Evolutionary conservation across 2,329 filamentous ascomycete species (phyloP), one percentile per base, ranked within the genome.

Genomic region (Botrytis paeoniae): DNA sequence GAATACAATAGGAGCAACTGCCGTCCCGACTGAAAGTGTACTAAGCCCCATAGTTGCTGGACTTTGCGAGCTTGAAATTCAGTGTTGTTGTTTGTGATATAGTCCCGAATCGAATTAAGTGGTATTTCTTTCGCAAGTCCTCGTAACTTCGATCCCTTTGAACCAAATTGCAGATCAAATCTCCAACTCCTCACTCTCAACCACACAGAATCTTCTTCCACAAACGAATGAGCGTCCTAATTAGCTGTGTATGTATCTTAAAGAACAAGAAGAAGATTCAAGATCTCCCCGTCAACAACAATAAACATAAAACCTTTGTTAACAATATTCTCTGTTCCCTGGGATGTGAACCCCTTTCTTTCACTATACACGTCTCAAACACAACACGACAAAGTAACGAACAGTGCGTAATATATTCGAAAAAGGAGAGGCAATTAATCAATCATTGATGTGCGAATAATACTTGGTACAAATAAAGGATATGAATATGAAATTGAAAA

Each of bases 1-100:
- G 72, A 98, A 87, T 64, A 97, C 92, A 5, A 93, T 94, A 20
- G 96, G 95, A 75, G 94, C 94, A 71, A 98, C 92, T 68, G 94
- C 94, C 76, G 93, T 88, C 73, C 91, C 90, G 74, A 98, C 91
- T 22, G 92, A 90, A 57, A 95, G 87, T 29, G 94, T 97, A 83
- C 93, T 95, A 79, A 96, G 88, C 12, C 77, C 75, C 80, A 81
- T 81, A 22, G 37, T 73, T 45, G 35, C 7, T 74, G 64, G 22
- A 48, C 6, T 62, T 14, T 37, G n/a, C 32, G 57, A 48, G 35
- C 18, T 20, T 32, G 18, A 35, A n/a, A 25, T 43, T 35, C 25
- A n/a, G 37, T 25, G 6, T 35, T 12, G 29, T 59, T 25, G 66
- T 9, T 43, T 59, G 10, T 20, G n/a, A 37, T 32, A 22, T 43